Conservation (phyloP, 2,329 filamentous ascomycete genomes). For the Botrytis medusae region DNA sequence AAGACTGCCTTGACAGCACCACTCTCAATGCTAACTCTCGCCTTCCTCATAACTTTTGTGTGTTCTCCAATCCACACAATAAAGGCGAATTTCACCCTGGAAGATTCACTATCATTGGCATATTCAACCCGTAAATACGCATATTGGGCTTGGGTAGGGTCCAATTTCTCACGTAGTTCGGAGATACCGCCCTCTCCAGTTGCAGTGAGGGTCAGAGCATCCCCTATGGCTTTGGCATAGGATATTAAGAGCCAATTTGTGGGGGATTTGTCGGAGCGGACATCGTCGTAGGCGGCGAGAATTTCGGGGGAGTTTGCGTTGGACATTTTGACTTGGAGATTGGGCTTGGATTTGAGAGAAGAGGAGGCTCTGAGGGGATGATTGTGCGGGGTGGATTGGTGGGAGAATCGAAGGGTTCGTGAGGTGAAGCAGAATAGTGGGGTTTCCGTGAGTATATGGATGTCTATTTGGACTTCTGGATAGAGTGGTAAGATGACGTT, state of each 20-base stretch:
- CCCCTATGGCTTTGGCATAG: conserved; percentile 55
- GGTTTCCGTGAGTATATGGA: not conserved
- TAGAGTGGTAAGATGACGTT: not conserved
- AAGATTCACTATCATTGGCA: conserved; percentile 69
- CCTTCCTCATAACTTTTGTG: conserved; percentile 69
- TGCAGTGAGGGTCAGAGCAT: conserved; percentile 54
- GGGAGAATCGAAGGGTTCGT: not conserved
- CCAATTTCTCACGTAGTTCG: conserved; percentile 57
- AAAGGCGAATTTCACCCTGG: conserved; percentile 66
- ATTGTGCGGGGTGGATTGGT: conserved; percentile 6
- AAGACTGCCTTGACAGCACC: conserved; percentile 64
- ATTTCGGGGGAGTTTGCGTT: conserved; percentile 59
- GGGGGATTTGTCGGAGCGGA: conserved; percentile 64
- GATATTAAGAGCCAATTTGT: conserved; percentile 69
- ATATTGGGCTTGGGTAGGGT: conserved; percentile 42
- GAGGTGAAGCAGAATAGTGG: not conserved
- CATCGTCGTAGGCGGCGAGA: conserved; percentile 62
- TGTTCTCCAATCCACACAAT: conserved; percentile 66
- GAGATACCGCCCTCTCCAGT: conserved; percentile 61
- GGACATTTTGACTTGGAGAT: conserved; percentile 48
- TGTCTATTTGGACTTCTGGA: not conserved
- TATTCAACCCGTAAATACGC: conserved; percentile 59
- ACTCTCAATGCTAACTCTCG: conserved; percentile 66
- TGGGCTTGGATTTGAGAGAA: not conserved
- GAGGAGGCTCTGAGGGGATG: not conserved